These are phyloP conservation scores for Paramecium bursaria DNA, from an alignment of 73 alveolate species.

Conservation along the genomic window DNA sequence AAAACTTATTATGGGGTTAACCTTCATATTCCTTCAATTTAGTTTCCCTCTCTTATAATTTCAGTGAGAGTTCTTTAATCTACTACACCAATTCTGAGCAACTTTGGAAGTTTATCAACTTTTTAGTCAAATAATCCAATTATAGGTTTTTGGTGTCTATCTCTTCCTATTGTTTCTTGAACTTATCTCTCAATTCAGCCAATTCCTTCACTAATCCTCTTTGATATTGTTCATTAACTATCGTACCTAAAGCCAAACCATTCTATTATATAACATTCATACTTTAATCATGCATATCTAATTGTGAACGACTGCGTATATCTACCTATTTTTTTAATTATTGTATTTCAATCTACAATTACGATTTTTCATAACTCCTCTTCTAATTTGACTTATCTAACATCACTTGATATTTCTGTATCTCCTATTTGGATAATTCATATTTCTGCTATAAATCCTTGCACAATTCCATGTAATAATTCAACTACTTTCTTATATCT, in stretches of 20 bases:
- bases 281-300: slow-evolving; percentile 45
- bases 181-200: slow-evolving; percentile 18
- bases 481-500: neutral
- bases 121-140: slow-evolving; percentile 57
- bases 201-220: slow-evolving; percentile 22
- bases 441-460: slow-evolving; percentile 25
- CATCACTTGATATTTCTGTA: slow-evolving; percentile 19
- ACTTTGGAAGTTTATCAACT: slow-evolving; percentile 10
- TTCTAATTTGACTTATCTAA: slow-evolving; percentile 40
- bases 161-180: neutral
- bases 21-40: slow-evolving; percentile 1
- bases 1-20: too few relatives aligned
- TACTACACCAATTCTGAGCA: neutral
- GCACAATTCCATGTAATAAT: neutral
- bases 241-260: slow-evolving; percentile 11
- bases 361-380: slow-evolving; percentile 26
- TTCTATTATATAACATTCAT: neutral
- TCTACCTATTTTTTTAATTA: slow-evolving; percentile 30
- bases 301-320: slow-evolving; percentile 29
- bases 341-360: neutral
- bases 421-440: slow-evolving; percentile 42
- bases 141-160: slow-evolving; percentile 46
- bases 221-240: slow-evolving; percentile 27
- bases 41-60: slow-evolving; percentile 14
- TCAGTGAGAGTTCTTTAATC: slow-evolving; percentile 8